A percentile compares a stretch with the other conserved stretches of the same genome.
Evolutionary conservation across 1,139 yeast species (phyloP).

Genomic region (Saccharomyces hybrid): DNA sequence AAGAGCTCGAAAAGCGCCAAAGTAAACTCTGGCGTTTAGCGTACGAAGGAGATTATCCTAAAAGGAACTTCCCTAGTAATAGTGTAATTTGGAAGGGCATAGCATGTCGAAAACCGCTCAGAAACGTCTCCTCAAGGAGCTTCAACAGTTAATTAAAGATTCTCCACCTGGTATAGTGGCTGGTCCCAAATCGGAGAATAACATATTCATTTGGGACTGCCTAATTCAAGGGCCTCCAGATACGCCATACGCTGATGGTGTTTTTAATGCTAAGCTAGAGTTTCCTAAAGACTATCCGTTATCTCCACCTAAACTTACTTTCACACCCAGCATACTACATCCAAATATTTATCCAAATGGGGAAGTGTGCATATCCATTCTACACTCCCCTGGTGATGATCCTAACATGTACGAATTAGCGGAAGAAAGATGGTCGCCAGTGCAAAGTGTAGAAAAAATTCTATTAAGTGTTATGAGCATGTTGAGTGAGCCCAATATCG

Average conservation of each 20-base stretch:
- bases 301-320: constrained; percentile 79
- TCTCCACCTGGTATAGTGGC: constrained; percentile 96
- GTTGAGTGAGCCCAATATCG: constrained; percentile 96
- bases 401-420: constrained; percentile 93
- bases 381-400: constrained; percentile 96
- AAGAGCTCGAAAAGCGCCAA: not conserved
- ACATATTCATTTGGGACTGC: constrained; percentile 87
- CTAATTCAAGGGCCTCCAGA: constrained; percentile 87
- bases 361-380: constrained; percentile 87
- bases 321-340: constrained; percentile 79
- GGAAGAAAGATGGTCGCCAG: constrained; percentile 96
- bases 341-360: constrained; percentile 94
- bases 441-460: constrained; percentile 93
- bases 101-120: constrained; percentile 59
- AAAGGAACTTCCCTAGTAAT: not conserved
- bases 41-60: not conserved
- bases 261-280: constrained; percentile 73
- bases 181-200: constrained; percentile 77
- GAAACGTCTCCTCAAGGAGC: constrained; percentile 76
- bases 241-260: constrained; percentile 90
- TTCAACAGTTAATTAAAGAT: constrained; percentile 74
- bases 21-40: not conserved
- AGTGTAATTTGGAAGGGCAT: not conserved
- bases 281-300: constrained; percentile 91
- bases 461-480: constrained; percentile 86